Base-by-base conservation (phyloP, 176 grass and related monocot genomes). In the Otatea glauca region DNA sequence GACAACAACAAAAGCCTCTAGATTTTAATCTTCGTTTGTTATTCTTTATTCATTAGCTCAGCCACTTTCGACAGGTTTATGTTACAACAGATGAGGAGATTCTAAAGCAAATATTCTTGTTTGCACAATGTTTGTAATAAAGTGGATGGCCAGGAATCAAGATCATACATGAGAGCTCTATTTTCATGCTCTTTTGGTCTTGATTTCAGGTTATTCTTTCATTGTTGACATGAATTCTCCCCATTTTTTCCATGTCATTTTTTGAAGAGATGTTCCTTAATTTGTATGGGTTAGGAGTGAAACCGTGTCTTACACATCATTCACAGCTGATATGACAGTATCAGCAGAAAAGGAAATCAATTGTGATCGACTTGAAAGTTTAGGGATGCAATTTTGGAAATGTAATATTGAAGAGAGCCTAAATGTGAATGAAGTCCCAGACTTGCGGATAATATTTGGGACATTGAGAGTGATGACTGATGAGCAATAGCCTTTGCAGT, bases 181-280 rank as follows among this genome's bases (percentile, higher is more conserved):
- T 83, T 79, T 83, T 68, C 67, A 74, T 61, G 79, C 74, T 90
- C 84, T 87, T 21, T 63, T 47, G 53, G 68, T 43, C 62, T 87
- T 81, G 70, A 7, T 77, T 80, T 81, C 23, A 16, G 49, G 42
- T 44, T 76, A 20, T 91, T 91, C 0, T 61, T 56, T 81, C 38
- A 68, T 59, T 62, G 17, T 82, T 76, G 17, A 56, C 55, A 47
- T 73, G 47, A 34, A 66, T 75, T 64, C 12, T 85, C 14, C 17
- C 32, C 27, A 54, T 76, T 86, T 73, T 74, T 45, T 77, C 54
- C 13, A 68, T 75, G 5, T 25, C 49, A 44, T 81, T 64, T 54
- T 54, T 17, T 41, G 3, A 81, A 81, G 6, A 50, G 21, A 7
- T 15, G 2, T 51, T 70, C 9, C 12, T 53, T 34, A 50, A 75